Evolutionary conservation across 257 asterid genomes (phyloP).

Genomic region (Salvia splendens): DNA sequence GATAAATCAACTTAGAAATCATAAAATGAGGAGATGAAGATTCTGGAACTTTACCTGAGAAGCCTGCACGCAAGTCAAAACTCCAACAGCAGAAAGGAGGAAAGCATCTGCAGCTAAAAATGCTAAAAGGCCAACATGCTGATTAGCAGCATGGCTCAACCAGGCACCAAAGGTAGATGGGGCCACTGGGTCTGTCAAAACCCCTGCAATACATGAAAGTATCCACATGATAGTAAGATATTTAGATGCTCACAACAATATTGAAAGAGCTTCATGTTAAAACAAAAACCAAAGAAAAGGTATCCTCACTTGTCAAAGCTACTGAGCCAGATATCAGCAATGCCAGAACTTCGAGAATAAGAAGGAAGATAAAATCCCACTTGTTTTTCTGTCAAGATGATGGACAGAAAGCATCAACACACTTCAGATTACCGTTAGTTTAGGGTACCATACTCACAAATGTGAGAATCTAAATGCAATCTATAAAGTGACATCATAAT

Average conservation of each 20-base stretch:
- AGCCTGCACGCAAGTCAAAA: constrained; percentile 86
- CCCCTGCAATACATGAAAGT: constrained; percentile 56
- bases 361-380: constrained; percentile 94
- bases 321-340: constrained; percentile 84
- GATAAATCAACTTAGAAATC: background rate
- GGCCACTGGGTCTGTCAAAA: constrained; percentile 86
- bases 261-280: constrained; percentile 4
- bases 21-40: constrained; percentile 10
- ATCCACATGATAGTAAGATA: constrained; percentile 16
- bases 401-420: constrained; percentile 24
- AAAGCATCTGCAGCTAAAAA: constrained; percentile 73
- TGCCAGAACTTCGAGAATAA: constrained; percentile 79
- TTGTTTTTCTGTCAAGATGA: constrained; percentile 80
- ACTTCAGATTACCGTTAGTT: constrained; percentile 5
- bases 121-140: constrained; percentile 74
- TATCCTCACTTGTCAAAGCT: constrained; percentile 74
- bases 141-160: constrained; percentile 74
- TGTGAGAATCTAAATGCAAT: constrained; percentile 22
- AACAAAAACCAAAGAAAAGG: constrained; percentile 3
- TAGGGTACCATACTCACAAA: constrained; percentile 12
- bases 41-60: constrained; percentile 69
- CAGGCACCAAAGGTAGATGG: constrained; percentile 86
- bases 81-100: constrained; percentile 71
- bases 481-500: background rate
- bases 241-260: constrained; percentile 17